Percentiles rank a stretch among this genome's conserved stretches.
Evolutionary conservation across 768 basidiomycete genomes (phyloP).

Genomic region (Chlorophyllum brunneum): DNA sequence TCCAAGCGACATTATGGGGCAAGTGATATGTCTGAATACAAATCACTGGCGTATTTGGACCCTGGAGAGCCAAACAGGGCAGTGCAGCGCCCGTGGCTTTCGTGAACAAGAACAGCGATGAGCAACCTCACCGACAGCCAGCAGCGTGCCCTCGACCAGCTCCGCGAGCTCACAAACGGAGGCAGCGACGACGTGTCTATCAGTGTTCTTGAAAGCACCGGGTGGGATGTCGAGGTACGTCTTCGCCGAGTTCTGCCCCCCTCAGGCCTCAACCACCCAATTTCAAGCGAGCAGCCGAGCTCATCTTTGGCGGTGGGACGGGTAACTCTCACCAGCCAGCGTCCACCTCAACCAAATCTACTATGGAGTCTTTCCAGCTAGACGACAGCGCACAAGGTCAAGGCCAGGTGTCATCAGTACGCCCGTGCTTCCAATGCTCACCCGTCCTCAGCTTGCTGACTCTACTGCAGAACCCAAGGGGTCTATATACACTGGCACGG

Average conservation of each 20-base stretch:
- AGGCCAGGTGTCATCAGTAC: conserved; percentile 14
- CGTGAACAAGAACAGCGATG: neutral
- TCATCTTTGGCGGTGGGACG: conserved; percentile 44
- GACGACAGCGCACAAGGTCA: conserved; percentile 46
- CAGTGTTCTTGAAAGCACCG: conserved; percentile 55
- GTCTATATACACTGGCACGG: conserved; percentile 23
- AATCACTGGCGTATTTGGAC: too few species aligned
- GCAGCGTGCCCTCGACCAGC: conserved; percentile 36
- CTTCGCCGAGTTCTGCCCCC: neutral
- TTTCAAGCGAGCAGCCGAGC: conserved; percentile 51
- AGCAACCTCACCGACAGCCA: conserved; percentile 22
- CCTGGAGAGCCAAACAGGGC: neutral
- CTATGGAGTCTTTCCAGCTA: conserved; percentile 41
- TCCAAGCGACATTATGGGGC: conserved; percentile 13
- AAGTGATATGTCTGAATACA: too few species aligned
- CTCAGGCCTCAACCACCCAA: neutral
- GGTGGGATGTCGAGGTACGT: conserved; percentile 69
- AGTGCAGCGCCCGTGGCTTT: too few species aligned
- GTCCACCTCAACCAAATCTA: conserved; percentile 12
- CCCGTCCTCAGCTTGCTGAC: neutral
- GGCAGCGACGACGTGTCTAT: conserved; percentile 60
- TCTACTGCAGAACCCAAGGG: neutral
- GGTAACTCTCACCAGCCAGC: conserved; percentile 8
- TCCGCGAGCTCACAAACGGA: conserved; percentile 56
- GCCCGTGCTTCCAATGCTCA: neutral